A percentile compares a stretch with the other conserved stretches of the same genome.
Evolutionary conservation across 371 early-diverging fungal genomes (phyloP).

Genomic region (Mortierella sp.): DNA sequence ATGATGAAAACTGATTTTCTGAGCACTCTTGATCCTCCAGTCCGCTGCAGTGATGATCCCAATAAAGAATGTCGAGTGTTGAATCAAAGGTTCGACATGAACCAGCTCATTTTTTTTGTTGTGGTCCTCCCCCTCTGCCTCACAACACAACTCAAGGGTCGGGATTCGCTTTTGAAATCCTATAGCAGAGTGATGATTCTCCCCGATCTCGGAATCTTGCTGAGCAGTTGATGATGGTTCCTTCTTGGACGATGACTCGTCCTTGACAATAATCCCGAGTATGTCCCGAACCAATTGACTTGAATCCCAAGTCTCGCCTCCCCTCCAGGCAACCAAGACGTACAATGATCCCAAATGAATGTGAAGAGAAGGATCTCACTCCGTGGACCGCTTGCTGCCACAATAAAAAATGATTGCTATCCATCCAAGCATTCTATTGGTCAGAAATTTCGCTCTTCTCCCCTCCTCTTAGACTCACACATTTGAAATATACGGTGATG

Average conservation of each 20-base stretch:
- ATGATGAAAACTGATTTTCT: conserved; percentile 6
- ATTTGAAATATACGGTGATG: not conserved
- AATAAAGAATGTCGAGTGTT: not conserved
- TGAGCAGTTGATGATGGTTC: too few species aligned
- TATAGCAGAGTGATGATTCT: too few species aligned
- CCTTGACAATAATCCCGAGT: too few species aligned
- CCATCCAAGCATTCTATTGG: conserved; percentile 5
- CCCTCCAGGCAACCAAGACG: not conserved
- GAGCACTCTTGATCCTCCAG: not conserved
- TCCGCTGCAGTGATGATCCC: too few species aligned
- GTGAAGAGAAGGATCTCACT: conserved; percentile 50
- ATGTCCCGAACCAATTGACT: too few species aligned
- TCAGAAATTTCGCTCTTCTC: not conserved
- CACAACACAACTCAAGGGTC: too few species aligned
- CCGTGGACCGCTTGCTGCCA: conserved; percentile 3
- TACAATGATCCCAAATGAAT: conserved; percentile 27
- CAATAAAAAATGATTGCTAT: conserved; percentile 12
- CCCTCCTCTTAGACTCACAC: not conserved
- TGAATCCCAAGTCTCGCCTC: too few species aligned
- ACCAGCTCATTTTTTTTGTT: too few species aligned
- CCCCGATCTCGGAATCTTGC: too few species aligned
- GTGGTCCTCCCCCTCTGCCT: too few species aligned
- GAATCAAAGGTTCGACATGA: conserved; percentile 23
- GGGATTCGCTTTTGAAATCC: too few species aligned
- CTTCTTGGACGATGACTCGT: too few species aligned